Base-by-base conservation (phyloP, 768 basidiomycete species). In the Cubamyces lactineus region DNA sequence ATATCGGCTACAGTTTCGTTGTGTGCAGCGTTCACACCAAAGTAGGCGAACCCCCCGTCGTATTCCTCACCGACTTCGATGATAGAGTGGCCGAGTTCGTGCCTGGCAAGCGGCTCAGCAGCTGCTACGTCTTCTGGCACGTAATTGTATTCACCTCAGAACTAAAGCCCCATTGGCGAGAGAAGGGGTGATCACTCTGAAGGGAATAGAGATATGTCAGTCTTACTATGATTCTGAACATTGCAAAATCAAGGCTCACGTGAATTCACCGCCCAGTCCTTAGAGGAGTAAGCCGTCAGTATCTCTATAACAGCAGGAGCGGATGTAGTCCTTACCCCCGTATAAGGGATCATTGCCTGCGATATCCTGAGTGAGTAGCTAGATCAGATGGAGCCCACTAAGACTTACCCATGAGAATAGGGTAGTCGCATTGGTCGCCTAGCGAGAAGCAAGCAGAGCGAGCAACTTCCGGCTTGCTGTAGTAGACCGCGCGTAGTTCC, bases 1-100 rank as follows among this genome's bases (percentile, higher is more conserved):
- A 89, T 68, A 34, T 72, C 26, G 75, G 56, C 11, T 73, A 71
- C 34, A 74, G 66, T 56, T 19, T 26, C 26, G 63, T 84, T 71
- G 47, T 81, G 74, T 26, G 79, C 78, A 3, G 88, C 82, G 67
- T 93, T 90, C 39, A 80, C 78, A 16, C 91, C 91, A 66, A 81
- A 89, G 72, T 92, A 93, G 3, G 78, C 86, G 62, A 73, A 84
- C 4, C 89, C 91, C 13, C 90, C 91, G 65, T 92, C 91, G 69
- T 93, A 92, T 74, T 92, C 91, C 74, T 92, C 91, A 4, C 91
- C 91, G 19, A 91, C 86, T 7, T 84, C 76, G 66, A 92, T 89
- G 50, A 92, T 84, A 23, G 88, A 90, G 73, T 93, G 91, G 0
- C 91, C 91, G 1, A 92, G 82, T 72, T 92, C 91, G 67, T 91